Evolutionary conservation across 2,329 filamentous ascomycete species (phyloP), one percentile per base, ranked within the genome.

Genomic region (Thelonectria blattea): DNA sequence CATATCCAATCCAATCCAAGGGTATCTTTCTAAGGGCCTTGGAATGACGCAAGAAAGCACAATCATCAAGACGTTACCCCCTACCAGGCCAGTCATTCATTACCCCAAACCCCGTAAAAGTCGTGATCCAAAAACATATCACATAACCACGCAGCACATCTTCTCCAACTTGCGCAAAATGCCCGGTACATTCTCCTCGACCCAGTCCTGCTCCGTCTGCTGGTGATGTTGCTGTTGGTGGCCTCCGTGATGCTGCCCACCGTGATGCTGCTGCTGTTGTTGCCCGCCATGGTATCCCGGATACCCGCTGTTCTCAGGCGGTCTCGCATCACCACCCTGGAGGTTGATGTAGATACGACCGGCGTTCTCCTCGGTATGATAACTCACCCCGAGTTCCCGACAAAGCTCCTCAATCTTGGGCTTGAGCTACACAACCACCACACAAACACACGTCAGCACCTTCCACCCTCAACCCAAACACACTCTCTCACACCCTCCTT

Each of bases 331-430:
- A 12, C 88, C 91, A 56, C 93, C 92, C 67, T 89, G 87, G 65
- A 98, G 81, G 73, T 97, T 91, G 63, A 98, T 87, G 73, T 92
- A 97, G 43, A 99, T 93, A 15, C 93, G 81, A 1, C 95, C 95
- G 9, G 90, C 90, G 69, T 99, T 98, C 50, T 91, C 89, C 80
- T 98, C 95, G 1, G 92, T 96, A 58, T 84, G 79, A 76, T 91
- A 97, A 70, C 93, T 85, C 56, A 99, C 81, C 0, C 93, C 92
- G 46, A 96, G 78, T 74, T 97, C 90, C 50, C 81, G 85, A 76
- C 94, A 97, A 50, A 98, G 82, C 74, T 91, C 84, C 79, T 98
- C 93, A 45, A 98, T 92, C 62, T 91, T 85, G n/a, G 95, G 95
- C 79, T 96, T 97, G 76, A 99, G 45, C 45, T 47, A n/a, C 8